phyloP scores from a whole-genome alignment of 495 filamentous ascomycete genomes.

The Penicillium bialowiezense region DNA sequence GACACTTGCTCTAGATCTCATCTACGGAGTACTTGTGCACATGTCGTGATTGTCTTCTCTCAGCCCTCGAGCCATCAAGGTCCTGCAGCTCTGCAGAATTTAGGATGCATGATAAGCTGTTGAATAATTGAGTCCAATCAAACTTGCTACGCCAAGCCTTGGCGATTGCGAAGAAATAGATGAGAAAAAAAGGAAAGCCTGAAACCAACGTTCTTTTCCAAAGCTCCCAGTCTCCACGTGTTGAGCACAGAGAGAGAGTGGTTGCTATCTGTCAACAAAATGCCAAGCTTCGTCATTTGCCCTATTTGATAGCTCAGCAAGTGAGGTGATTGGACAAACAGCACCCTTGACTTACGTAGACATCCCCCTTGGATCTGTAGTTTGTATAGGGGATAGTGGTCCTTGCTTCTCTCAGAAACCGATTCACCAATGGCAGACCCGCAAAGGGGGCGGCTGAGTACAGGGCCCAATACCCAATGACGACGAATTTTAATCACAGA shows the following conservation, averaged over 20 bases:
- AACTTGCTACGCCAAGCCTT: conserved; percentile 3
- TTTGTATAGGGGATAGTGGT: conserved; percentile 10
- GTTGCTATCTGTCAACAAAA: conserved; percentile 10
- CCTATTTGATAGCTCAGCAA: conserved; percentile 6
- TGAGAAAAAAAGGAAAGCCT: not conserved
- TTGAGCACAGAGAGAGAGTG: not conserved
- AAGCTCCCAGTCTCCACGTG: conserved; percentile 1
- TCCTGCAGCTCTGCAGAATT: conserved; percentile 6
- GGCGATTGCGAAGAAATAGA: conserved; percentile 3
- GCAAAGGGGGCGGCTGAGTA: conserved; percentile 6
- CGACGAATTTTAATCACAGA: conserved; percentile 3
- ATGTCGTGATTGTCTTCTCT: too few species aligned
- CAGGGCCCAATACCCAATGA: conserved; percentile 12
- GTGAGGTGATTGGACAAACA: not conserved
- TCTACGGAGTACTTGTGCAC: not conserved
- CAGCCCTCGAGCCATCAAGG: not conserved
- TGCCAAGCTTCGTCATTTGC: conserved; percentile 14
- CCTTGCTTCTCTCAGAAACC: conserved; percentile 8
- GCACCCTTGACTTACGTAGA: conserved; percentile 13
- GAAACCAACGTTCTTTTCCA: not conserved
- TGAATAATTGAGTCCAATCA: conserved; percentile 7
- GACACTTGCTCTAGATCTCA: not conserved
- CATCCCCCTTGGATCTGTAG: not conserved
- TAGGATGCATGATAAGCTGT: conserved; percentile 13
- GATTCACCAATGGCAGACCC: conserved; percentile 2